Percentiles rank a stretch among this genome's conserved stretches.
These are phyloP conservation scores for Chenopodium album DNA, from an alignment of 148 eudicot species.

Conservation along the genomic window DNA sequence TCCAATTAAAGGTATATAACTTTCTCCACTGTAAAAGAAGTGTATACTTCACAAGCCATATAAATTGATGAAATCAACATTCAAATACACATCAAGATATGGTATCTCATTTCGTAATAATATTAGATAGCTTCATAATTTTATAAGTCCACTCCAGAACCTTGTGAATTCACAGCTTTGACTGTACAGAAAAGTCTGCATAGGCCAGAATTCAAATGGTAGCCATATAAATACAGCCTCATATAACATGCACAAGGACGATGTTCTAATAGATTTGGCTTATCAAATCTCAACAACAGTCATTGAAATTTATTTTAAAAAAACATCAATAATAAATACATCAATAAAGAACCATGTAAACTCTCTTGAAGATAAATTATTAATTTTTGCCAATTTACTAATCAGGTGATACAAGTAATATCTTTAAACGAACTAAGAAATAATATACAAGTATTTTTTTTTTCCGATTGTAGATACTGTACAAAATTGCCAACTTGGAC, in stretches of 20 bases:
- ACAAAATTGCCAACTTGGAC: neutral
- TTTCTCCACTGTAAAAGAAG: neutral
- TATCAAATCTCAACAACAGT: neutral
- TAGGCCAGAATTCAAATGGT: neutral
- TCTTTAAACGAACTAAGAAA: neutral
- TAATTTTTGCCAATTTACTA: neutral
- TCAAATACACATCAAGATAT: neutral
- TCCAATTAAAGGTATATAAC: neutral
- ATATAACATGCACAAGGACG: neutral
- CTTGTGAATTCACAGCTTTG: neutral
- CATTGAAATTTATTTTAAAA: neutral
- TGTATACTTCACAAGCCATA: too few species aligned
- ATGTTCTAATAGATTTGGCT: too few species aligned
- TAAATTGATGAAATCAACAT: neutral
- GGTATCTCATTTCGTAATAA: neutral
- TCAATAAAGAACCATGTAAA: neutral
- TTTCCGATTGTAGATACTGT: neutral
- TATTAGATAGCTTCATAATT: neutral
- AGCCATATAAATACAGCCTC: neutral
- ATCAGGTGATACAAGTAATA: neutral
- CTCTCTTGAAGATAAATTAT: neutral
- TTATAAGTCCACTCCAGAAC: neutral
- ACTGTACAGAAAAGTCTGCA: neutral
- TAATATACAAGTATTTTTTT: too few species aligned
- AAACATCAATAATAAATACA: too few species aligned